phyloP scores from a whole-genome alignment of 345 rosid species.

The Odontarrhena argentea region DNA sequence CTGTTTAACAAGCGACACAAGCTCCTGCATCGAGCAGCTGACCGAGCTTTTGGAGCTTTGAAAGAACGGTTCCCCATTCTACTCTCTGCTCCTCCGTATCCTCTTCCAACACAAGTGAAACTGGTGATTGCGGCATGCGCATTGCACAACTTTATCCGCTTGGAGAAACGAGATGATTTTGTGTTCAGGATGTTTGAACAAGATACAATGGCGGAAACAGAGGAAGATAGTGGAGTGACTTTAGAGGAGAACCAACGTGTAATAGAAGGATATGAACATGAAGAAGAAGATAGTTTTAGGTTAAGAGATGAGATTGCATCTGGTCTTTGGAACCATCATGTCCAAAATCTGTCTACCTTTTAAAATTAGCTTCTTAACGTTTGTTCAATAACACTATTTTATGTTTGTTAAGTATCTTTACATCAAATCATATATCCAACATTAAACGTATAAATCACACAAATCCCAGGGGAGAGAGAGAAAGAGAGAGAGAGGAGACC shows the following conservation, averaged over 20 bases:
- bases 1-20: slow-evolving; percentile 80
- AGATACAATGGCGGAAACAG: slow-evolving; percentile 28
- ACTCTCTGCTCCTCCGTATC: slow-evolving; percentile 85
- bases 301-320: slow-evolving; percentile 72
- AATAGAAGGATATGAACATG: slow-evolving; percentile 13
- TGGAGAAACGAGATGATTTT: slow-evolving; percentile 75
- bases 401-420: slow-evolving; percentile 35
- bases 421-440: slow-evolving; percentile 40
- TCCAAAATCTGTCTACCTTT: slow-evolving; percentile 47
- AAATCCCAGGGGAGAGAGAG: background rate
- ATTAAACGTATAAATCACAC: slow-evolving; percentile 11
- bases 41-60: slow-evolving; percentile 63
- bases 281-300: slow-evolving; percentile 54
- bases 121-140: slow-evolving; percentile 85
- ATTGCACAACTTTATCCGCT: slow-evolving; percentile 71
- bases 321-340: slow-evolving; percentile 65
- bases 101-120: slow-evolving; percentile 84
- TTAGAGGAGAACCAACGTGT: slow-evolving; percentile 18
- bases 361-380: slow-evolving; percentile 9
- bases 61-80: slow-evolving; percentile 85
- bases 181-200: slow-evolving; percentile 60
- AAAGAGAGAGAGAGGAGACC: background rate
- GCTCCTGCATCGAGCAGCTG: slow-evolving; percentile 51
- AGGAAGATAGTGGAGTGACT: slow-evolving; percentile 4
- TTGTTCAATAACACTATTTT: background rate